Percentiles rank a stretch among this genome's conserved stretches.
Evolutionary conservation across 495 filamentous ascomycete species (phyloP).

Genomic region (Xanthoparmelia taractica): DNA sequence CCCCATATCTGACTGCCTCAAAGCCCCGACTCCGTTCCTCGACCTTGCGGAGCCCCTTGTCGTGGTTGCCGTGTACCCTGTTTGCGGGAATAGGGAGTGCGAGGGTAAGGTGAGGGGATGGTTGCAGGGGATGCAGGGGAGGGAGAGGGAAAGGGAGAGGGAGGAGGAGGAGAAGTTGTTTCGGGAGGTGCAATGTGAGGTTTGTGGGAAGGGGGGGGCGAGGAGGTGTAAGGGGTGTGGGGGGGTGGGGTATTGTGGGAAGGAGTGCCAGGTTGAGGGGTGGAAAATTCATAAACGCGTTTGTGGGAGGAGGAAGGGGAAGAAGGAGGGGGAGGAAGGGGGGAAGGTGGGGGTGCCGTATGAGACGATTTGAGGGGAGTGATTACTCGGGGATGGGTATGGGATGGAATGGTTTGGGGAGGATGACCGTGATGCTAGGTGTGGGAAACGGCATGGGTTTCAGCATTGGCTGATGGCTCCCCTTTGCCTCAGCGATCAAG

Average conservation of each 20-base stretch:
- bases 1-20: conserved; percentile 13
- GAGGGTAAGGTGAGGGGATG: background rate
- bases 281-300: conserved; percentile 17
- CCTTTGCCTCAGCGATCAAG: background rate
- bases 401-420: background rate
- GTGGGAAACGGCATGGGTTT: background rate
- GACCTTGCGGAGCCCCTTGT: conserved; percentile 17
- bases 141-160: background rate
- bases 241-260: conserved; percentile 18
- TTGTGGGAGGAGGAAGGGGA: conserved; percentile 6
- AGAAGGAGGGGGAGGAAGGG: background rate
- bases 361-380: background rate
- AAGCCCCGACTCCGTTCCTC: conserved; percentile 17
- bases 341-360: background rate
- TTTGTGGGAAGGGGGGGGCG: conserved; percentile 8
- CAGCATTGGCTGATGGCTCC: background rate
- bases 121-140: conserved; percentile 1
- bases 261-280: conserved; percentile 16
- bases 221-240: conserved; percentile 20
- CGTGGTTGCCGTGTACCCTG: conserved; percentile 8
- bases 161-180: conserved; percentile 3
- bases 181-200: conserved; percentile 10
- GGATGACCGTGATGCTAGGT: background rate
- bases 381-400: background rate
- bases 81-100: conserved; percentile 12